phyloP scores from a whole-genome alignment of 2,329 filamentous ascomycete species.

The Clonostachys rosea region DNA sequence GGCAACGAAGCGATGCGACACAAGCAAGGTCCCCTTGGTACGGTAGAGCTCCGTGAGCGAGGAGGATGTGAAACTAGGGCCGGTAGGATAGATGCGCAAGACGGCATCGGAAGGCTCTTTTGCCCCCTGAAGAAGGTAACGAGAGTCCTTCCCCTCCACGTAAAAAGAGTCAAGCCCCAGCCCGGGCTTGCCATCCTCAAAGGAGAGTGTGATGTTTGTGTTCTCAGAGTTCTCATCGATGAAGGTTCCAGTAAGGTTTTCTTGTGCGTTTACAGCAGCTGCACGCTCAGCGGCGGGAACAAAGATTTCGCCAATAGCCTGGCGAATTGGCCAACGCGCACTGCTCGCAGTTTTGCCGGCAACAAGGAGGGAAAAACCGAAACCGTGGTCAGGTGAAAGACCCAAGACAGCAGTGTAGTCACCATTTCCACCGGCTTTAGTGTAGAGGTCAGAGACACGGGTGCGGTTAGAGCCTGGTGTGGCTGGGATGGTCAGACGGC shows the following conservation, averaged over 20 bases:
- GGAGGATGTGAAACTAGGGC: not conserved
- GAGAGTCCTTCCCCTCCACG: not conserved
- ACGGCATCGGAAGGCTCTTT: not conserved
- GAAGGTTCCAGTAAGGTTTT: constrained; percentile 9
- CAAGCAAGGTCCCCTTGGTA: not conserved
- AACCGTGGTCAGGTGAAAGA: constrained; percentile 11
- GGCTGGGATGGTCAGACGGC: constrained; percentile 5
- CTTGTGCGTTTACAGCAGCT: constrained; percentile 7
- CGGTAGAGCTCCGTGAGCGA: not conserved
- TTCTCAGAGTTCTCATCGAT: constrained; percentile 4
- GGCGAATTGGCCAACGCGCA: constrained; percentile 8
- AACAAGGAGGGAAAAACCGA: constrained; percentile 16
- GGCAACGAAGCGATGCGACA: not conserved
- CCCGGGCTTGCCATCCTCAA: not conserved
- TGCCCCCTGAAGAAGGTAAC: not conserved
- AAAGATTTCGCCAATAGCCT: constrained; percentile 8
- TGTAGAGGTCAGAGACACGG: constrained; percentile 17
- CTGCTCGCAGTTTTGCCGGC: constrained; percentile 11
- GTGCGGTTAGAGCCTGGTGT: constrained; percentile 10
- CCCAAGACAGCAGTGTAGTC: constrained; percentile 15
- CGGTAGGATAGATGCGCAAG: not conserved
- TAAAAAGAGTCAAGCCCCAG: not conserved
- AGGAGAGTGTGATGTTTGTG: constrained; percentile 11
- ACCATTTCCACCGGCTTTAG: constrained; percentile 14
- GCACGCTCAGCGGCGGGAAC: constrained; percentile 11